A percentile compares a stretch with the other conserved stretches of the same genome.
Conservation (phyloP, 345 rosid genomes). For the Citrus medica region DNA sequence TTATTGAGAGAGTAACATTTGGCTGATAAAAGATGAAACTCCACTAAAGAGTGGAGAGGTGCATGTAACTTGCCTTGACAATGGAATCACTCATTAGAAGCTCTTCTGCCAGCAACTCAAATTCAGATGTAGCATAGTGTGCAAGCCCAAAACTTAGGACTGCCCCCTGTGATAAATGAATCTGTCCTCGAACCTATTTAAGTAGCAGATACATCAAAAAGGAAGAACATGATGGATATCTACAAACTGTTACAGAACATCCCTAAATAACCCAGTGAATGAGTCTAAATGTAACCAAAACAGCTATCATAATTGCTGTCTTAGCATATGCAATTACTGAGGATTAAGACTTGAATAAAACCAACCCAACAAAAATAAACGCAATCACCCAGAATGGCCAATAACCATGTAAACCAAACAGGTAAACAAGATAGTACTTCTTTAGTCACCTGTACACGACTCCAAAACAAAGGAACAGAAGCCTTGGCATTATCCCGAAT, state of each 20-base stretch:
- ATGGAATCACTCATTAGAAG: slow-evolving; percentile 69
- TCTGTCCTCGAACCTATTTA: slow-evolving; percentile 61
- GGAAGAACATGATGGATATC: not conserved
- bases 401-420: slow-evolving; percentile 1
- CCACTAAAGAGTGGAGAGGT: not conserved
- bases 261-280: not conserved
- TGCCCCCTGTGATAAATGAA: slow-evolving; percentile 44
- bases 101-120: slow-evolving; percentile 77
- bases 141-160: slow-evolving; percentile 65
- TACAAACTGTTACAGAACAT: not conserved
- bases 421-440: slow-evolving; percentile 6
- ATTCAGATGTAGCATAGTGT: slow-evolving; percentile 55
- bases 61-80: slow-evolving; percentile 47
- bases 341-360: not conserved
- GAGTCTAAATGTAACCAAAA: not conserved
- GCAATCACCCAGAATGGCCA: not conserved
- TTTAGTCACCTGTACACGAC: slow-evolving; percentile 63
- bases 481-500: slow-evolving; percentile 57
- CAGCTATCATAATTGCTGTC: not conserved
- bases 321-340: not conserved
- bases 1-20: not conserved
- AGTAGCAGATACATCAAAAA: not conserved
- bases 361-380: too few species aligned
- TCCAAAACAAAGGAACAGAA: slow-evolving; percentile 67
- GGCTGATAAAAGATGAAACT: not conserved